Evolutionary conservation across 2,329 filamentous ascomycete genomes (phyloP), one percentile per base, ranked within the genome.

Genomic region (Colletotrichum navitas): DNA sequence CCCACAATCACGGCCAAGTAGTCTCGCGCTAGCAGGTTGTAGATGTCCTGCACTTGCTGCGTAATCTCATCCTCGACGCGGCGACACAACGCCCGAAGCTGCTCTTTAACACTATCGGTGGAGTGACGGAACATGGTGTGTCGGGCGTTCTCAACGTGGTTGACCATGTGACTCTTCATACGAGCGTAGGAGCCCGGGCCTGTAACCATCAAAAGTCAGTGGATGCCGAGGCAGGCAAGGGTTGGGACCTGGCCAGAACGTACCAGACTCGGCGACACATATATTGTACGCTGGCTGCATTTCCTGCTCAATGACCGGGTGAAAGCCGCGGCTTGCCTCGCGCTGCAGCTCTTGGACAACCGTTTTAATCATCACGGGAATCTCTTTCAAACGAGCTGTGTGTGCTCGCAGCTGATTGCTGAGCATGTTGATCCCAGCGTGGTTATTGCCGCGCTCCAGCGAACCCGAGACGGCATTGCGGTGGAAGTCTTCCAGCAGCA

Each of bases 91-190:
- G 36, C 39, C 47, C 49, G 59, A 18, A 78, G 74, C 58, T 74
- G 73, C 14, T 61, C 18, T 45, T 68, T 66, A 10, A 78, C 76
- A 16, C 34, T 70, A 59, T 73, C 63, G 3, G 70, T 66, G 45
- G 70, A 56, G n/a, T 52, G 55, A 24, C 62, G 67, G 56, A 78
- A 78, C 74, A 77, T 78, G 43, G 29, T 62, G 7, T 64, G 39
- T 11, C 69, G 66, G 2, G 61, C 21, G 2, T 34, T 43, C 4
- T 66, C 64, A n/a, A 77, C 77, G 62, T 77, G 76, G 3, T 21
- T 29, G 8, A 73, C 45, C 76, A 78, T 77, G 41, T 73, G 58
- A 12, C 52, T 54, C 71, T 77, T 78, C 76, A 78, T 78, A 11
- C 76, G 76, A 47, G 61, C 73, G 41, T 56, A 78, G 1, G 67